phyloP scores from a whole-genome alignment of 1,284 basidiomycete species.

The Ustilago xerochloae region DNA sequence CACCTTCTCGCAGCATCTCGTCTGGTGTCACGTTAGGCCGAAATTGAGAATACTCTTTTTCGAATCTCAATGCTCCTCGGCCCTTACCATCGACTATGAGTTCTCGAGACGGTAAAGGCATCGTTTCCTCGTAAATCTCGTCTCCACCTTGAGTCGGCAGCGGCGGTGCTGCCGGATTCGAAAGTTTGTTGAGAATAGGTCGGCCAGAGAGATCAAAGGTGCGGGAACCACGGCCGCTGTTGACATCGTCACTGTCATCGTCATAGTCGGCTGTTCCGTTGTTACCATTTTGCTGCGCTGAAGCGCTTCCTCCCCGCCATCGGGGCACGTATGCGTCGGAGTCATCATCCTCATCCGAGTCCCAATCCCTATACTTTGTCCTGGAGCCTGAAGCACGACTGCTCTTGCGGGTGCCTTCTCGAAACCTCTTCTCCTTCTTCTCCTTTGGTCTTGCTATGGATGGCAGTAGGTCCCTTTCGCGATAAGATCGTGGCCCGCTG shows the following conservation, averaged over 20 bases:
- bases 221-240: slow-evolving; percentile 24
- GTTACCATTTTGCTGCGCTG: neutral
- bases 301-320: slow-evolving; percentile 30
- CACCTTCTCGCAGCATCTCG: slow-evolving; percentile 70
- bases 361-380: slow-evolving; percentile 43
- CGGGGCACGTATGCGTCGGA: slow-evolving; percentile 40
- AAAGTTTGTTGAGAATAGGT: slow-evolving; percentile 39
- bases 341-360: slow-evolving; percentile 43
- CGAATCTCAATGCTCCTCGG: slow-evolving; percentile 69
- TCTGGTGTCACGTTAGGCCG: slow-evolving; percentile 71
- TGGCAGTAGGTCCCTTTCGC: slow-evolving; percentile 30
- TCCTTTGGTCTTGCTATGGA: slow-evolving; percentile 18
- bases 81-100: slow-evolving; percentile 18
- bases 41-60: slow-evolving; percentile 68
- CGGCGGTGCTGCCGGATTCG: slow-evolving; percentile 41
- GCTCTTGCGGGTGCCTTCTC: slow-evolving; percentile 42
- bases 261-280: slow-evolving; percentile 5
- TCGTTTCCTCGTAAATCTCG: slow-evolving; percentile 26
- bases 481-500: slow-evolving; percentile 29
- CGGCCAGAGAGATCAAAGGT: slow-evolving; percentile 41
- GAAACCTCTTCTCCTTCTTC: slow-evolving; percentile 29
- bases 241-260: slow-evolving; percentile 24
- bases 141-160: slow-evolving; percentile 28
- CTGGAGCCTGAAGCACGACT: slow-evolving; percentile 29
- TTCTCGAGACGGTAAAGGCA: slow-evolving; percentile 33